These are phyloP conservation scores for Smithsoniella earleae DNA, from an alignment of 163 green algal species.

Conservation along the genomic window DNA sequence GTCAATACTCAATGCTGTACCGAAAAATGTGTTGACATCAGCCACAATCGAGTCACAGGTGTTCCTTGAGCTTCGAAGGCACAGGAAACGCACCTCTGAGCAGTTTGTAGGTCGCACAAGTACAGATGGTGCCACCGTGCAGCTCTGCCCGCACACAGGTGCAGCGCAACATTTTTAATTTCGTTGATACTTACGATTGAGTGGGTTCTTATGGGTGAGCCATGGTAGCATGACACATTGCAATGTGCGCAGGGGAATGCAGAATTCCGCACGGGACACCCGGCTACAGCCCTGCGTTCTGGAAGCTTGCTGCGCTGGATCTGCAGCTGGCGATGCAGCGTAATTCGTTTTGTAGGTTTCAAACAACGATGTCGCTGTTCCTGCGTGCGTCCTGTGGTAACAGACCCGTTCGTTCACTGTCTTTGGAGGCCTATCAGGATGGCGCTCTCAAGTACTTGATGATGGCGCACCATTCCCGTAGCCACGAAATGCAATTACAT, in stretches of 20 bases:
- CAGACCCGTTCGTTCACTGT: not conserved
- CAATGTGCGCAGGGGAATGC: not conserved
- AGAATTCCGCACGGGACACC: constrained; percentile 29
- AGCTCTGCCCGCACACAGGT: constrained; percentile 27
- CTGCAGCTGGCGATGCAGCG: constrained; percentile 30
- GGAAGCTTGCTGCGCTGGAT: constrained; percentile 42
- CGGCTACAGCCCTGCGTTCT: constrained; percentile 29
- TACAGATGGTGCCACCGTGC: not conserved
- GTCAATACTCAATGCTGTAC: not conserved
- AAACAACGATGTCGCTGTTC: not conserved
- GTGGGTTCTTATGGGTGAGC: not conserved
- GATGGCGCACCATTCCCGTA: not conserved
- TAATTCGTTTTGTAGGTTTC: not conserved
- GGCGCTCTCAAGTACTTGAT: not conserved
- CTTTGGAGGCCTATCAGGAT: not conserved
- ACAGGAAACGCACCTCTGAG: not conserved
- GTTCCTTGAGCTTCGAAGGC: not conserved
- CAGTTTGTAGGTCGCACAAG: too few relatives aligned
- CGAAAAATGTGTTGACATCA: not conserved
- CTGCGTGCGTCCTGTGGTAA: not conserved
- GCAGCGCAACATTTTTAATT: too few relatives aligned
- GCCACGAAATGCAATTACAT: not conserved
- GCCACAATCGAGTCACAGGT: not conserved
- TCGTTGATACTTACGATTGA: not conserved
- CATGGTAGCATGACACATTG: not conserved